Conservation (phyloP, 805 yeast species). For the Saccharomycopsis synnaedendra region DNA sequence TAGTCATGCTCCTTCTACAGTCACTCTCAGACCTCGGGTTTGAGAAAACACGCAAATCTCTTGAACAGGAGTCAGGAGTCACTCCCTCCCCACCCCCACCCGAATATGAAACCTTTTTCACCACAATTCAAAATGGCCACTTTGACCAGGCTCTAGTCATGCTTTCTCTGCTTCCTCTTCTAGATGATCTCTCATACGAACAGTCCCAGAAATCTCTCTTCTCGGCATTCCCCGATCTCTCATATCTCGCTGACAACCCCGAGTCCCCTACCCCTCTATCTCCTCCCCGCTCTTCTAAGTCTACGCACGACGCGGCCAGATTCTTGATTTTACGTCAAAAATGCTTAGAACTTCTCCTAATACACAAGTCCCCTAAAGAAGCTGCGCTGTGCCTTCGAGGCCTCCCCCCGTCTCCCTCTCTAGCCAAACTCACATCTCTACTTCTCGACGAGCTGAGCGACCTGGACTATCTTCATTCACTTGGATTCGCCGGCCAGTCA, state of each 20-base stretch:
- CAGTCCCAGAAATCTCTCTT: not conserved
- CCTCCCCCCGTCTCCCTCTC: no score
- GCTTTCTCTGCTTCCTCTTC: not conserved
- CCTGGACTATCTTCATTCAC: not conserved
- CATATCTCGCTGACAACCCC: not conserved
- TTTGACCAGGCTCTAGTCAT: constrained; percentile 24
- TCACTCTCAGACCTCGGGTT: constrained; percentile 40
- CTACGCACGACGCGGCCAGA: not conserved
- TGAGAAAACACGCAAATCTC: constrained; percentile 24
- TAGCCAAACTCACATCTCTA: not conserved
- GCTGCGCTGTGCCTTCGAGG: not conserved
- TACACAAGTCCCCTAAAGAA: not conserved
- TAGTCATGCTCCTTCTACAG: constrained; percentile 39
- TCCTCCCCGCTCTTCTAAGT: not conserved
- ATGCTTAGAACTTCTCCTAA: not conserved
- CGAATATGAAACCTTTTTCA: not conserved
- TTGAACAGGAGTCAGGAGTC: constrained; percentile 26
- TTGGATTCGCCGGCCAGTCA: not conserved
- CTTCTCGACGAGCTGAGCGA: not conserved
- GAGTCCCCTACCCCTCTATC: not conserved
- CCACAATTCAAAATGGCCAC: constrained; percentile 23
- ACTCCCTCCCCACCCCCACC: not conserved
- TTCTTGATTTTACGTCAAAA: not conserved
- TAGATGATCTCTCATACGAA: not conserved
- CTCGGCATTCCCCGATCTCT: not conserved